These are phyloP conservation scores for Claviceps sp. DNA, from an alignment of 2,329 filamentous ascomycete genomes.

Conservation along the genomic window DNA sequence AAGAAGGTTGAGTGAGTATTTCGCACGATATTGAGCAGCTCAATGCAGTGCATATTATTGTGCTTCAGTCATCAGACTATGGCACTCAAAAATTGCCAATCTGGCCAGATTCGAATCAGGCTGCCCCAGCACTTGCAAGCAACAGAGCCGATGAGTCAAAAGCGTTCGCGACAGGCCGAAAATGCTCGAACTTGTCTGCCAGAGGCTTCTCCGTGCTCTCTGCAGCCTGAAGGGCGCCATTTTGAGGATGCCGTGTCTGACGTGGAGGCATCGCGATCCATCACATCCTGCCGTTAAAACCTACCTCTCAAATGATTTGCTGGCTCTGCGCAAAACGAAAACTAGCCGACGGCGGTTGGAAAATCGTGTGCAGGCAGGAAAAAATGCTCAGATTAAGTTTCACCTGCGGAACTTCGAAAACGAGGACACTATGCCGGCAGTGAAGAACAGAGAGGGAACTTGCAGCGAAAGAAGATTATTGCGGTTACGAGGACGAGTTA, in stretches of 20 bases:
- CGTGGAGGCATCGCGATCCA: neutral
- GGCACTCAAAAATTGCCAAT: neutral
- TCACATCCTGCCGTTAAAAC: neutral
- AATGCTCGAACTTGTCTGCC: neutral
- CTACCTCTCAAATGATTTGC: neutral
- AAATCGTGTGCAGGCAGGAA: neutral
- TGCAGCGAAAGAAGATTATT: neutral
- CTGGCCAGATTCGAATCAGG: neutral
- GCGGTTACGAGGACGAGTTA: neutral
- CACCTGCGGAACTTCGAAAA: neutral
- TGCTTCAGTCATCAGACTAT: neutral
- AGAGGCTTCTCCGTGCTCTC: neutral
- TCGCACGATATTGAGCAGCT: neutral
- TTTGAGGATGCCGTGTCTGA: conserved; percentile 1
- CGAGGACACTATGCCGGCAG: neutral
- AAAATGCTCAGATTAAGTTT: neutral
- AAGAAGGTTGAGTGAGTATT: neutral
- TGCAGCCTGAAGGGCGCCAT: neutral
- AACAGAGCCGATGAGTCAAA: neutral
- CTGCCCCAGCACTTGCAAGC: neutral
- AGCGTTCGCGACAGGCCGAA: neutral
- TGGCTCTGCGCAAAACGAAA: neutral
- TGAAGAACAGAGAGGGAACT: neutral
- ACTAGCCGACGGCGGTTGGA: neutral
- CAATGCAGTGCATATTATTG: neutral